phyloP scores from a whole-genome alignment of 345 rosid species.

The Gossypium rotundifolium region DNA sequence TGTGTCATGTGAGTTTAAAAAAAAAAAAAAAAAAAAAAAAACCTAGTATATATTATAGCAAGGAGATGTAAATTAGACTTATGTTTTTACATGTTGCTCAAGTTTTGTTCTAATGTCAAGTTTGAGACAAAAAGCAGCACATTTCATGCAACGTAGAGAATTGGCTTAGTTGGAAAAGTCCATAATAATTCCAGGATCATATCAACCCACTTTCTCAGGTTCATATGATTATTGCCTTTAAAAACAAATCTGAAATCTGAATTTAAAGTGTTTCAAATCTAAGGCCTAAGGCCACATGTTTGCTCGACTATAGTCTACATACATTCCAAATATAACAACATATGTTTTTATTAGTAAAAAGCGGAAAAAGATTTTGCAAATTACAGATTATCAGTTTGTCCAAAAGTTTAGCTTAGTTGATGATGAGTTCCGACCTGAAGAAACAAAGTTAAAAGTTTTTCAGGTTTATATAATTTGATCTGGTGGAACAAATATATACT shows the following conservation, averaged over 20 bases:
- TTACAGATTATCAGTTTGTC: background rate
- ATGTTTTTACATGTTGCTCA: background rate
- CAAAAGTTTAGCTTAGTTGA: background rate
- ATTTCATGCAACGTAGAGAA: background rate
- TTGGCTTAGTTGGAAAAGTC: too few relatives aligned
- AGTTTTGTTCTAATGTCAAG: background rate
- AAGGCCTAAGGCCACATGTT: too few relatives aligned
- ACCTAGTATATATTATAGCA: too few relatives aligned
- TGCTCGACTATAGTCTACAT: too few relatives aligned
- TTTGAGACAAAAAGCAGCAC: background rate
- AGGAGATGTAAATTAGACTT: too few relatives aligned
- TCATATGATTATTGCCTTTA: too few relatives aligned
- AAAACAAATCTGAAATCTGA: too few relatives aligned
- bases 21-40: too few relatives aligned
- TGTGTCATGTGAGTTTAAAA: too few relatives aligned
- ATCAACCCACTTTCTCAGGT: too few relatives aligned
- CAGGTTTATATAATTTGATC: background rate
- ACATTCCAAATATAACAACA: background rate
- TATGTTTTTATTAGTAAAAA: background rate
- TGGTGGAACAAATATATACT: background rate
- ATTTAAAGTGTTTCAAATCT: too few relatives aligned
- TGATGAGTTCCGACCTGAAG: background rate
- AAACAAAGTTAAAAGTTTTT: background rate
- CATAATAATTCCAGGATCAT: too few relatives aligned
- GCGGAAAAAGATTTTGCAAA: background rate